Evolutionary conservation across 140 eudicot genomes (phyloP).

Genomic region (Cichorium intybus): DNA sequence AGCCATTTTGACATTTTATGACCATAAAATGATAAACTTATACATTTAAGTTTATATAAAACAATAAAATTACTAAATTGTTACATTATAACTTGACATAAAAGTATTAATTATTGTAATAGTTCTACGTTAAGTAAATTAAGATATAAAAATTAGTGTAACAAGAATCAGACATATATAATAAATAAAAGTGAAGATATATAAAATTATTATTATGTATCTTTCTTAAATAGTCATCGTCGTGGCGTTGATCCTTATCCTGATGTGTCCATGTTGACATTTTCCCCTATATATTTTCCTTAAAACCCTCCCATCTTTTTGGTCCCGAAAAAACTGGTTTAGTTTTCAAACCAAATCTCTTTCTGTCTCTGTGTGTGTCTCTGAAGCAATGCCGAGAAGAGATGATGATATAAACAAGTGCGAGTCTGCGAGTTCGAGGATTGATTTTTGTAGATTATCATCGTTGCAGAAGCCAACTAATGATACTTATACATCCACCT

Average conservation of each 20-base stretch:
- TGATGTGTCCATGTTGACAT: conserved; percentile 25
- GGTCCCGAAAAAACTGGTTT: conserved; percentile 20
- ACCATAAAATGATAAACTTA: too few species aligned
- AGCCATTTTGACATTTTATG: too few species aligned
- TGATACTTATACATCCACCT: conserved; percentile 11
- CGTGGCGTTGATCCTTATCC: conserved; percentile 38
- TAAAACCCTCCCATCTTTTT: conserved; percentile 14
- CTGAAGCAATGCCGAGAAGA: conserved; percentile 24
- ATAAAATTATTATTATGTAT: not conserved
- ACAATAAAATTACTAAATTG: too few species aligned
- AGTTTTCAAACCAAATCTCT: conserved; percentile 6
- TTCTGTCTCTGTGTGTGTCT: not conserved
- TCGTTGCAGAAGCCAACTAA: conserved; percentile 9
- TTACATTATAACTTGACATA: not conserved
- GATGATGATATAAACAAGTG: conserved; percentile 16
- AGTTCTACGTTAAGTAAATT: not conserved
- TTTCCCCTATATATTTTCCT: conserved; percentile 9
- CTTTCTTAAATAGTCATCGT: not conserved
- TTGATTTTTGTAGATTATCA: conserved; percentile 5
- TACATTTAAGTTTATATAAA: too few species aligned
- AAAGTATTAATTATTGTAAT: too few species aligned
- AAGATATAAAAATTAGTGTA: not conserved
- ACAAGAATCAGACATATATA: not conserved
- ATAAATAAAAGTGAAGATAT: not conserved
- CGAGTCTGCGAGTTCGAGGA: conserved; percentile 2